phyloP scores from a whole-genome alignment of 306 rosid species.

The Rosa lucieae region DNA sequence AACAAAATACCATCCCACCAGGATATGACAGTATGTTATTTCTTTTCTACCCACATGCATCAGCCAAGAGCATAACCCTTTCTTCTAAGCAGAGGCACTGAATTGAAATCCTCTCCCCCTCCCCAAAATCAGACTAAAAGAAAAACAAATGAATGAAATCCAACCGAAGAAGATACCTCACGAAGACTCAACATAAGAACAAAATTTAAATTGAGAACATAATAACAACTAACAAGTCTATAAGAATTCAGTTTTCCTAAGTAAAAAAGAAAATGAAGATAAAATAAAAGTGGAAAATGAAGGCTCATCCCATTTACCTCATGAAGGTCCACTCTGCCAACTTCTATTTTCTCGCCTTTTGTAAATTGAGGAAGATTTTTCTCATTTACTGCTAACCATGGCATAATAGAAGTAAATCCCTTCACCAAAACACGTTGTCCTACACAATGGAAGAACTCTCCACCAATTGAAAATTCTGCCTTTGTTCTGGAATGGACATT shows the following conservation, averaged over 20 bases:
- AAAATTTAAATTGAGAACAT: neutral
- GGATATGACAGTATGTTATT: neutral
- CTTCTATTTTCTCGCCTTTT: constrained; percentile 76
- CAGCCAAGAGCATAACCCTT: neutral
- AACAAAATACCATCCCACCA: constrained; percentile 16
- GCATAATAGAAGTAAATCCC: constrained; percentile 91
- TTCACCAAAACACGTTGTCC: constrained; percentile 62
- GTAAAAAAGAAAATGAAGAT: neutral
- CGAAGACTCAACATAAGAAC: neutral
- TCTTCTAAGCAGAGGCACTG: neutral
- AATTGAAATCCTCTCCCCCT: neutral
- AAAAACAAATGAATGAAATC: neutral
- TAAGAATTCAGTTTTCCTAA: neutral
- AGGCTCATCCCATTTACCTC: constrained; percentile 51
- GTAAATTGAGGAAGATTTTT: constrained; percentile 77
- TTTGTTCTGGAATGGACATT: constrained; percentile 56
- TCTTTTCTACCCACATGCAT: neutral
- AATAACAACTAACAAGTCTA: neutral
- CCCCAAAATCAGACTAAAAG: neutral
- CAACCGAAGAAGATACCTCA: neutral
- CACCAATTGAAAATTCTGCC: constrained; percentile 73
- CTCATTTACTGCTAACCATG: constrained; percentile 87
- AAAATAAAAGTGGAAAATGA: constrained; percentile 15
- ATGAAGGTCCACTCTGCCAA: constrained; percentile 73
- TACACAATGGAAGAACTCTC: constrained; percentile 81